These are phyloP conservation scores for Aspergillus ellipticus DNA, from an alignment of 495 filamentous ascomycete genomes.

Conservation along the genomic window DNA sequence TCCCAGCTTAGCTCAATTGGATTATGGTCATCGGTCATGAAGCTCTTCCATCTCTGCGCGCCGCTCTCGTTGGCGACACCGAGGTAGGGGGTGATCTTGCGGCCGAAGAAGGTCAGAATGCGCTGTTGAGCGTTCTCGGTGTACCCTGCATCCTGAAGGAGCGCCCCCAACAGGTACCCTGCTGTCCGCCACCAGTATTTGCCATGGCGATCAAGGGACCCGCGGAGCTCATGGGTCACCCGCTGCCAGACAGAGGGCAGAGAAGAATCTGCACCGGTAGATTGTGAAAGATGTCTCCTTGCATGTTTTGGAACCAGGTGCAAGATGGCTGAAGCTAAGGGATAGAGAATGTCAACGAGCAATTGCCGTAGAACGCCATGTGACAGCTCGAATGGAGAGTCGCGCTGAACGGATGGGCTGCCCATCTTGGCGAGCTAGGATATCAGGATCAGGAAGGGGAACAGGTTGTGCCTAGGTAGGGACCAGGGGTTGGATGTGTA, in stretches of 20 bases:
- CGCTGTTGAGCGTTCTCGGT: not conserved
- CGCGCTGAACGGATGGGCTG: not conserved
- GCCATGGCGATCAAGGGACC: not conserved
- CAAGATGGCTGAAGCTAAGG: not conserved
- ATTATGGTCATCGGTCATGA: slow-evolving; percentile 8
- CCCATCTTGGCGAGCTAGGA: not conserved
- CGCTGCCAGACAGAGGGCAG: not conserved
- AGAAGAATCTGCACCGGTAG: not conserved
- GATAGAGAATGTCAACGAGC: not conserved
- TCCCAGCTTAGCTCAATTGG: slow-evolving; percentile 9
- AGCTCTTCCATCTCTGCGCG: slow-evolving; percentile 1
- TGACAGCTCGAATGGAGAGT: not conserved
- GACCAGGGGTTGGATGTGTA: not conserved
- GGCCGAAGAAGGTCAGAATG: slow-evolving; percentile 2
- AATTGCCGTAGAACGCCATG: not conserved
- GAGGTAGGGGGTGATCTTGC: not conserved
- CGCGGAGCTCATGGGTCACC: not conserved
- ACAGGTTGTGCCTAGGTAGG: not conserved
- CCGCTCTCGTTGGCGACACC: not conserved
- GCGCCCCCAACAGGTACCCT: not conserved
- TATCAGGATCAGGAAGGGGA: not conserved
- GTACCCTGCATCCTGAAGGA: slow-evolving; percentile 2
- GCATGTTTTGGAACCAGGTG: not conserved
- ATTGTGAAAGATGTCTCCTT: not conserved
- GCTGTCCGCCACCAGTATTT: not conserved